Evolutionary conservation across 805 yeast genomes (phyloP).

Genomic region (Pichia kluyveri): DNA sequence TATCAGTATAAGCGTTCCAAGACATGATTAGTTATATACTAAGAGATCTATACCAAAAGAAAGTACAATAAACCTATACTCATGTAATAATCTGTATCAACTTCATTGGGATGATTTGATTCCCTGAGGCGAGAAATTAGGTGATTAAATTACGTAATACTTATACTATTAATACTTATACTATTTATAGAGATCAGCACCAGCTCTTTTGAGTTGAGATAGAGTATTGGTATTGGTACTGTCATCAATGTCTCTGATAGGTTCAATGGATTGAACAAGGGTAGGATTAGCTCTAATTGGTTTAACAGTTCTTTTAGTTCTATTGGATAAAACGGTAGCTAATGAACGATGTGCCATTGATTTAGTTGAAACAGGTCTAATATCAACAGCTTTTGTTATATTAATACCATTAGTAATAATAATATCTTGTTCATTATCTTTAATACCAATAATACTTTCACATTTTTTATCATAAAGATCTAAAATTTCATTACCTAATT

Average conservation of each 20-base stretch:
- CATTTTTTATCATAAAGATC: conserved; percentile 61
- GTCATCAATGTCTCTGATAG: conserved; percentile 8
- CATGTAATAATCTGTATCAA: no score
- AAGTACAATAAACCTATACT: no score
- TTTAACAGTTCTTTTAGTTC: conserved; percentile 21
- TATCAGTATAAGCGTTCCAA: conserved; percentile 75
- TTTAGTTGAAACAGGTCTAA: conserved; percentile 30
- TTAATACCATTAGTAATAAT: no score
- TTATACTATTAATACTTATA: no score
- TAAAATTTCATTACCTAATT: conserved; percentile 79
- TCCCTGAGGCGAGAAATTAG: no score
- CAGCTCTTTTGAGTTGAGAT: conserved; percentile 15
- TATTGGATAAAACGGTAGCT: conserved; percentile 32
- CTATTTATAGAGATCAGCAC: conserved; percentile 35
- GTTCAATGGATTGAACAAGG: background rate
- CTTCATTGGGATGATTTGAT: no score
- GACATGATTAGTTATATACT: conserved; percentile 16
- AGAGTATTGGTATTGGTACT: conserved; percentile 16
- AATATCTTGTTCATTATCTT: conserved; percentile 36
- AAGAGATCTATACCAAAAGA: no score
- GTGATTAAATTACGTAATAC: no score
- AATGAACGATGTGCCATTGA: no score
- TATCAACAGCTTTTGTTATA: conserved; percentile 54
- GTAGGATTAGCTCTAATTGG: background rate
- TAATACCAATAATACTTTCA: conserved; percentile 56